Percentiles rank a stretch among this genome's conserved stretches.
Conservation (phyloP, 2,329 filamentous ascomycete genomes). For the Reticulascus tulasneorum region DNA sequence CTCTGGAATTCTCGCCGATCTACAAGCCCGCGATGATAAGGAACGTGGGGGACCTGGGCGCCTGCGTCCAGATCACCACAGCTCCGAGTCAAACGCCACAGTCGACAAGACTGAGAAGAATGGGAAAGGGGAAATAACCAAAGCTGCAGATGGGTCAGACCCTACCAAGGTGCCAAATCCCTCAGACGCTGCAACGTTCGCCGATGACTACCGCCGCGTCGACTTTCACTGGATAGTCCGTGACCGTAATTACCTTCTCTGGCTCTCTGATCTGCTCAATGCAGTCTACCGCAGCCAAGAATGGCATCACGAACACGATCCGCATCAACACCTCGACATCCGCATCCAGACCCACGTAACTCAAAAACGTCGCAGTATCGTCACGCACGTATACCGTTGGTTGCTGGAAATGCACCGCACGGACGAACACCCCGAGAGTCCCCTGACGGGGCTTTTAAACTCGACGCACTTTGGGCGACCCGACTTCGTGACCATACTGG, state of each 20-base stretch:
- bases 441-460: constrained; percentile 50
- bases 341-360: constrained; percentile 55
- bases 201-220: constrained; percentile 41
- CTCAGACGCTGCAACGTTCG: constrained; percentile 20
- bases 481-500: constrained; percentile 48
- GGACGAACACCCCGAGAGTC: constrained; percentile 43
- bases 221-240: constrained; percentile 61
- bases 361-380: constrained; percentile 48
- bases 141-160: constrained; percentile 1
- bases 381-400: constrained; percentile 52
- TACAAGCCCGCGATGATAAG: constrained; percentile 43
- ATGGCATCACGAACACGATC: constrained; percentile 31
- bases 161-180: constrained; percentile 12
- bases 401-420: constrained; percentile 54
- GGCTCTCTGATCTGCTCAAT: constrained; percentile 56
- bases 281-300: constrained; percentile 34
- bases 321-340: constrained; percentile 41
- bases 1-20: constrained; percentile 51
- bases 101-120: neutral
- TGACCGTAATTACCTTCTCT: constrained; percentile 51
- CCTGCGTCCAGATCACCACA: constrained; percentile 6
- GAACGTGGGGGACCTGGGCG: constrained; percentile 23
- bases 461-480: constrained; percentile 51
- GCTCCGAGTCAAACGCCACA: constrained; percentile 11
- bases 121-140: neutral